Conservation (phyloP, 305 asterid species). For the Fraxinus xanthoxyloides region DNA sequence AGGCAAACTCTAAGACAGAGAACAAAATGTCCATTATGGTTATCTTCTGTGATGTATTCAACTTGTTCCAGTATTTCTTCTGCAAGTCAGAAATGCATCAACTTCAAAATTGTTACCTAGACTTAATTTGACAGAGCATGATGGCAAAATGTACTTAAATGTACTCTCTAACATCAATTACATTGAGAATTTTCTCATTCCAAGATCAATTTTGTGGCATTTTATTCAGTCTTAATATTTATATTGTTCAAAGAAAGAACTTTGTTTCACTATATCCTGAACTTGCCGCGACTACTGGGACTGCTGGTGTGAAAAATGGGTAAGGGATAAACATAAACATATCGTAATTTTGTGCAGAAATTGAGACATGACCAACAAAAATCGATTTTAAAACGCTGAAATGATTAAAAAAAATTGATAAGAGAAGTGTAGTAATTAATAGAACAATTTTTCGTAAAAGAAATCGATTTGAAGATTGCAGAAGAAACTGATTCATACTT, state of each 20-base stretch:
- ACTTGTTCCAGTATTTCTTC: constrained; percentile 92
- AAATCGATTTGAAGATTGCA: constrained; percentile 20
- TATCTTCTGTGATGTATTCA: constrained; percentile 72
- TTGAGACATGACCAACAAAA: constrained; percentile 4
- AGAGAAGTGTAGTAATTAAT: background rate
- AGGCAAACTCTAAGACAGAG: constrained; percentile 87
- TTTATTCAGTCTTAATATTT: constrained; percentile 13
- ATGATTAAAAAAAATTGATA: background rate
- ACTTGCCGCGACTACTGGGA: constrained; percentile 14
- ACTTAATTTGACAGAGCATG: constrained; percentile 17
- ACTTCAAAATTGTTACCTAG: constrained; percentile 8
- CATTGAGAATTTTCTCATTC: background rate
- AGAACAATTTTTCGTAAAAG: constrained; percentile 10
- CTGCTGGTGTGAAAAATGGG: constrained; percentile 2
- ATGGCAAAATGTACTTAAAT: constrained; percentile 10
- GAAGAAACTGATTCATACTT: constrained; percentile 48
- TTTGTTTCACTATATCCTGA: background rate
- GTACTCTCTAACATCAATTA: background rate
- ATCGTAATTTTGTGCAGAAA: constrained; percentile 18
- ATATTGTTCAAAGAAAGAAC: constrained; percentile 1
- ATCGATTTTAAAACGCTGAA: background rate
- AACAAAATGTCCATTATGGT: constrained; percentile 81
- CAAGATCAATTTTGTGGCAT: constrained; percentile 9
- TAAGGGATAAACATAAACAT: background rate
- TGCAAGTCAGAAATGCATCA: constrained; percentile 41